These are phyloP conservation scores for Phlebiopsis flavidoalba DNA, from an alignment of 768 basidiomycete species.

Conservation along the genomic window DNA sequence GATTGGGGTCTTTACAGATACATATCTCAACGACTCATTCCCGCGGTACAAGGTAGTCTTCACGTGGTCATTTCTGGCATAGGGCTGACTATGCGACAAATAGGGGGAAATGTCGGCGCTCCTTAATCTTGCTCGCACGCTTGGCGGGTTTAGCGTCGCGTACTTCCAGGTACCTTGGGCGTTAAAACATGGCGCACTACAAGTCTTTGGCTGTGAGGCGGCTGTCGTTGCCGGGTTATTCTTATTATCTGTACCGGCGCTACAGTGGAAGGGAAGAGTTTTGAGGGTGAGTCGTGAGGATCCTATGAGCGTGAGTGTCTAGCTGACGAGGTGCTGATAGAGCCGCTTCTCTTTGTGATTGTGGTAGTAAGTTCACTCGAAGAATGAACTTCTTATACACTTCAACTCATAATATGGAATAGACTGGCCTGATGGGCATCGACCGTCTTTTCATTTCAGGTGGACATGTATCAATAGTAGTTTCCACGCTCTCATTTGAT, in stretches of 20 bases:
- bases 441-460: too few relatives aligned
- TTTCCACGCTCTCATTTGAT: too few relatives aligned
- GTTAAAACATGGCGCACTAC: constrained; percentile 49
- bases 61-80: background rate
- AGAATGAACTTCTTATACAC: too few relatives aligned
- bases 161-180: constrained; percentile 70
- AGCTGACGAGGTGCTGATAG: too few relatives aligned
- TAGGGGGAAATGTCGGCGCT: constrained; percentile 61
- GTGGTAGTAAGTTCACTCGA: too few relatives aligned
- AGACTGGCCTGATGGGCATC: too few relatives aligned
- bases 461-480: too few relatives aligned
- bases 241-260: constrained; percentile 43
- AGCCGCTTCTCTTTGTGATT: too few relatives aligned
- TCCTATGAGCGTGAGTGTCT: too few relatives aligned
- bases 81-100: constrained; percentile 1
- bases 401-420: too few relatives aligned
- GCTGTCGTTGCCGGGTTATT: constrained; percentile 52
- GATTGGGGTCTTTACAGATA: constrained; percentile 24
- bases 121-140: constrained; percentile 50
- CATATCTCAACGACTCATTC: constrained; percentile 46
- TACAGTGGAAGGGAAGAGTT: constrained; percentile 43
- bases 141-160: constrained; percentile 61
- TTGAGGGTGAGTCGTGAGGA: constrained; percentile 36
- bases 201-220: constrained; percentile 58
- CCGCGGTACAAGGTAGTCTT: constrained; percentile 32